Conservation (phyloP, 108 stramenopile genomes). For the Cyclotella kingstonii region DNA sequence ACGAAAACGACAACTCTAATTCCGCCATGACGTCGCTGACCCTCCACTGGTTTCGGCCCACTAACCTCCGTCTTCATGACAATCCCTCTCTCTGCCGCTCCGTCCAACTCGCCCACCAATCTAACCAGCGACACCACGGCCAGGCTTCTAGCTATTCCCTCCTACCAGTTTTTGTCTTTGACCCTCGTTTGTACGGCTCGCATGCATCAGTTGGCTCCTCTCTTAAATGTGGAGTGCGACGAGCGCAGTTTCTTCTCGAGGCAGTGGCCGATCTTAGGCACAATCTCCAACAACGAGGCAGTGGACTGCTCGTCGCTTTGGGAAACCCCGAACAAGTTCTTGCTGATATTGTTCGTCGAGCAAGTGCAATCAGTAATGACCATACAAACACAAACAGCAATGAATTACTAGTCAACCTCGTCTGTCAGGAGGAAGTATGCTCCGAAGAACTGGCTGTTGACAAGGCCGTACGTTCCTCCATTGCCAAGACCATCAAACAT, state of each 20-base stretch:
- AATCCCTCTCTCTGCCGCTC: conserved; percentile 67
- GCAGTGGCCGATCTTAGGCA: conserved; percentile 61
- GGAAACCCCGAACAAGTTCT: conserved; percentile 69
- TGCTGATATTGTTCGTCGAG: conserved; percentile 16
- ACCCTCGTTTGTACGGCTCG: conserved; percentile 67
- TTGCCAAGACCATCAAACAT: conserved; percentile 22
- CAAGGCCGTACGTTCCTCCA: conserved; percentile 46
- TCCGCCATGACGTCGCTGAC: conserved; percentile 5
- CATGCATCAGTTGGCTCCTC: conserved; percentile 38
- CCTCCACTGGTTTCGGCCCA: conserved; percentile 75
- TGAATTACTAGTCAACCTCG: conserved; percentile 10
- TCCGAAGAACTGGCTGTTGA: conserved; percentile 70
- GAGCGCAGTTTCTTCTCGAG: conserved; percentile 80
- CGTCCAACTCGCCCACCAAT: conserved; percentile 17
- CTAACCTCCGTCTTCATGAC: conserved; percentile 79
- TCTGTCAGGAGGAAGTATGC: conserved; percentile 78
- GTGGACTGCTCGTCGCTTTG: conserved; percentile 60
- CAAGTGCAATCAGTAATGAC: neutral
- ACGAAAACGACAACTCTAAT: conserved; percentile 2
- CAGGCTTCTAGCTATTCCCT: conserved; percentile 9
- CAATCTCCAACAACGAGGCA: conserved; percentile 56
- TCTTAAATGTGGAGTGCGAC: conserved; percentile 70
- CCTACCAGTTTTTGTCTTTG: conserved; percentile 81
- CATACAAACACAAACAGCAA: neutral
- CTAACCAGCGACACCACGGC: conserved; percentile 6